Percentiles rank a stretch among this genome's conserved stretches.
These are phyloP conservation scores for Cryptococcus wingfieldii DNA, from an alignment of 1,284 basidiomycete species.

Conservation along the genomic window DNA sequence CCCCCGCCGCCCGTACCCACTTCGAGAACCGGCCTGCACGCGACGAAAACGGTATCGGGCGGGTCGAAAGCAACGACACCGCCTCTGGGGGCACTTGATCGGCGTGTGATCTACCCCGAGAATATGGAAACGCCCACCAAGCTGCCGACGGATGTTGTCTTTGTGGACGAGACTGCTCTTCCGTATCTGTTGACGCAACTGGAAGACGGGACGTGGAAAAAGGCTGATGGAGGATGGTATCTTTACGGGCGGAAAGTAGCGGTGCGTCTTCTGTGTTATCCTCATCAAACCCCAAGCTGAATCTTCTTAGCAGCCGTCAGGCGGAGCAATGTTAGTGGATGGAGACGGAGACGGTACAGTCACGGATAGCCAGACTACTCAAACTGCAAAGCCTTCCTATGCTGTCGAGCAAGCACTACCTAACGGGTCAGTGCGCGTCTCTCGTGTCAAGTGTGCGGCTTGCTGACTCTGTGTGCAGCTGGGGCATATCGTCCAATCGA, in stretches of 20 bases:
- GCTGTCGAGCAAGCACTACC: conserved; percentile 27
- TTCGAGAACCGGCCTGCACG: not conserved
- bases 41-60: not conserved
- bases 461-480: conserved; percentile 13
- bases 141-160: conserved; percentile 9
- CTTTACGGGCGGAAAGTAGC: conserved; percentile 29
- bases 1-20: conserved; percentile 2
- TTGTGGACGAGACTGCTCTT: conserved; percentile 25
- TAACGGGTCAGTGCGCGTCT: conserved; percentile 16
- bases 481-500: conserved; percentile 35
- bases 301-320: not conserved
- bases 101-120: conserved; percentile 13
- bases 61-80: not conserved
- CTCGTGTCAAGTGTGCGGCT: too few relatives aligned
- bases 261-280: conserved; percentile 8
- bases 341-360: conserved; percentile 8
- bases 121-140: conserved; percentile 8
- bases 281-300: not conserved
- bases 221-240: conserved; percentile 30
- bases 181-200: conserved; percentile 32
- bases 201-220: conserved; percentile 30
- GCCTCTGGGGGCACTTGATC: not conserved
- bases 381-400: conserved; percentile 10
- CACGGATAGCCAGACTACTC: not conserved
- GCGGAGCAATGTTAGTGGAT: conserved; percentile 3